Base-by-base conservation (phyloP, 139 green algal genomes). In the Deuterostichococcus epilithicus region DNA sequence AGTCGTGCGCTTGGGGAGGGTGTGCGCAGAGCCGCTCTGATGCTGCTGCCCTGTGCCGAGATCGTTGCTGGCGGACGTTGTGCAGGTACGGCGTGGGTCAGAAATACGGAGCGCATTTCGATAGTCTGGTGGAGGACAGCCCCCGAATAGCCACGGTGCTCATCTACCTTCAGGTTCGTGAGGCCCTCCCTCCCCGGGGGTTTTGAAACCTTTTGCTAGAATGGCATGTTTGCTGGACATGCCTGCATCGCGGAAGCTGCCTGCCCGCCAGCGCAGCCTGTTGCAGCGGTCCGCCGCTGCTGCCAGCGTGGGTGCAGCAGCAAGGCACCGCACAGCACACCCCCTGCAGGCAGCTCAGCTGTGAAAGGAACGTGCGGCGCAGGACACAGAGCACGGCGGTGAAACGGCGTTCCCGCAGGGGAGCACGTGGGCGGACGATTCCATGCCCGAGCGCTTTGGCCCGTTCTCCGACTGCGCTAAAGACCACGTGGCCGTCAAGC, bases 71-170 rank as follows among this genome's bases (percentile, higher is more conserved):
- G 8, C 42, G n/a, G 13, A 52, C 42, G 42, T 13, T 52, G 42
- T 52, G 74, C 68, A 67, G 91, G 37, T 97, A 97, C 76, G 86
- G 77, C 25, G 44, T 82, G 6, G 89, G 91, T 13, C 92, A 97
- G 82, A 92, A 95, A 84, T 97, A 97, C 80, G 90, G 88, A 0
- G 74, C 88, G 0, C 93, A 96, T 77, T 90, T 90, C 33, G 93
- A 97, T 80, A 82, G 77, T 0, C 79, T 95, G 70, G 75, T 83
- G 34, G 79, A 94, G 44, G 80, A 90, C 73, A 77, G 37, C 25
- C 87, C 83, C 4, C 76, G 70, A 35, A 39, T 88, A 10, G 86
- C 83, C 33, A 97, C 92, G 0, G 84, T 96, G 33, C 86, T 97
- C 70, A 66, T 97, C 38, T 97, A 95, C 81, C 44, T 89, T 2